Conservation (phyloP, 1,139 yeast species). For the Zygotorulaspora mrakii region DNA sequence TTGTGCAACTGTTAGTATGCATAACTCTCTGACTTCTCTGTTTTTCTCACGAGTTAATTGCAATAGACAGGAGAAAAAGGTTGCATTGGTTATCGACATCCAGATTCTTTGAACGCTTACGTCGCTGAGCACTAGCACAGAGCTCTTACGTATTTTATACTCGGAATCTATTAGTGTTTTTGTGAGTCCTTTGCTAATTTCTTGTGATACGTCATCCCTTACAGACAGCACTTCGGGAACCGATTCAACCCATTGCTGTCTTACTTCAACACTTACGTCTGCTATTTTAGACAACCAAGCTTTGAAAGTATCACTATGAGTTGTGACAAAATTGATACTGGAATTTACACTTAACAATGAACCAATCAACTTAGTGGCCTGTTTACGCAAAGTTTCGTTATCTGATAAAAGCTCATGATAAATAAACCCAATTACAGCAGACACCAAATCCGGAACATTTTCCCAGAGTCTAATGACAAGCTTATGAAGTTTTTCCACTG, state of each 20-base stretch:
- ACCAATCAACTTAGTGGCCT: constrained; percentile 76
- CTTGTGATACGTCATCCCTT: constrained; percentile 48
- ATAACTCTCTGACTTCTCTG: constrained; percentile 58
- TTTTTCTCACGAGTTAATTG: constrained; percentile 71
- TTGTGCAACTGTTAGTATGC: constrained; percentile 53
- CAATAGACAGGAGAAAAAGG: constrained; percentile 52
- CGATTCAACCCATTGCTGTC: constrained; percentile 68
- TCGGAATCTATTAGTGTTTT: constrained; percentile 74
- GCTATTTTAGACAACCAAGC: constrained; percentile 73
- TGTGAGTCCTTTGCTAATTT: constrained; percentile 56
- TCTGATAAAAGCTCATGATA: constrained; percentile 80
- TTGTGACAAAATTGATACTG: constrained; percentile 54
- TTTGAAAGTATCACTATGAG: constrained; percentile 59
- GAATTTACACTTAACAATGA: constrained; percentile 52
- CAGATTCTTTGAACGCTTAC: constrained; percentile 44
- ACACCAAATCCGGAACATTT: constrained; percentile 68
- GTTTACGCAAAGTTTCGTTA: constrained; percentile 54
- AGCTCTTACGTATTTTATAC: constrained; percentile 63
- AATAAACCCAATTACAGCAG: constrained; percentile 72
- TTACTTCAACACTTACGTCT: constrained; percentile 62
- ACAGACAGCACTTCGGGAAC: constrained; percentile 45
- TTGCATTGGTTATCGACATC: constrained; percentile 43
- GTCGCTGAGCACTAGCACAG: constrained; percentile 49
- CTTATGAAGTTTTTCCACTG: constrained; percentile 56
- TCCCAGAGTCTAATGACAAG: constrained; percentile 71